Conservation (phyloP, 169 alveolate genomes). For the Pseudocohnilembus persalinus region DNA sequence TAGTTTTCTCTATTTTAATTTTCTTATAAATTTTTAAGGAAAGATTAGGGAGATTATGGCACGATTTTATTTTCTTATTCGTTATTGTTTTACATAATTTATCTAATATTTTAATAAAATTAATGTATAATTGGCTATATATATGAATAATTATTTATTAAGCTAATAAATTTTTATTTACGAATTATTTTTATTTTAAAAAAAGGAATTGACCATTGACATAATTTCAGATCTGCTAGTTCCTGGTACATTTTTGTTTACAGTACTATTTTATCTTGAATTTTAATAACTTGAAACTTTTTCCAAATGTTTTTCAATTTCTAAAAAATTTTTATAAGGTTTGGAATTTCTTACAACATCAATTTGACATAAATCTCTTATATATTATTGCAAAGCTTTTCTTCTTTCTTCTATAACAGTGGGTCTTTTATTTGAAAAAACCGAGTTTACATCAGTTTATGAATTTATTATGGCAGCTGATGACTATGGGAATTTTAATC, state of each 20-base stretch:
- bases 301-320: constrained; percentile 39
- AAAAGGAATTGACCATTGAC: background rate
- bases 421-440: constrained; percentile 46
- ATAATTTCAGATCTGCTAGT: background rate
- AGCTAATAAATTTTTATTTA: too few species aligned
- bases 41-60: background rate
- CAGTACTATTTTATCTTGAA: too few species aligned
- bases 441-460: constrained; percentile 41
- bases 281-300: background rate
- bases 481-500: constrained; percentile 57
- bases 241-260: background rate
- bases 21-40: too few species aligned
- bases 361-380: constrained; percentile 57
- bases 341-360: constrained; percentile 58
- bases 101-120: too few species aligned
- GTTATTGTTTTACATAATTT: background rate
- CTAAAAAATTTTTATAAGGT: constrained; percentile 61
- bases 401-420: constrained; percentile 72
- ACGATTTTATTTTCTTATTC: background rate
- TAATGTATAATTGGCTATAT: background rate
- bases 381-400: constrained; percentile 55
- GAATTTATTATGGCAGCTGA: constrained; percentile 42
- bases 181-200: too few species aligned
- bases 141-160: too few species aligned
- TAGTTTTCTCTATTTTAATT: too few species aligned